A percentile compares a stretch with the other conserved stretches of the same genome.
Conservation (phyloP, 2,329 filamentous ascomycete species). For the Fusarium sp. region DNA sequence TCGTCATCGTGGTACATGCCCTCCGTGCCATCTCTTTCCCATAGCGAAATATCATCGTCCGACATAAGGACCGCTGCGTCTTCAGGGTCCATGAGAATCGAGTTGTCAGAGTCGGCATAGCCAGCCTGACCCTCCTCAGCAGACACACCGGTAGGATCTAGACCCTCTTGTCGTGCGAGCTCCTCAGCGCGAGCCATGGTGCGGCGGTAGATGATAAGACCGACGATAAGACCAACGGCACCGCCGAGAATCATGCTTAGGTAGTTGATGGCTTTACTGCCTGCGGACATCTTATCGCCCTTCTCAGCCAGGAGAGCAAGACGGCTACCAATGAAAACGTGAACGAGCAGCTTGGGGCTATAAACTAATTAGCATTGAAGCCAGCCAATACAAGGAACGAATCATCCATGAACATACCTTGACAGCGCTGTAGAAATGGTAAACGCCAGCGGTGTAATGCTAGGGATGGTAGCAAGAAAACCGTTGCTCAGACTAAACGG, state of each 20-base stretch:
- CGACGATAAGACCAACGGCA: constrained; percentile 78
- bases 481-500: constrained; percentile 95
- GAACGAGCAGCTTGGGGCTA: constrained; percentile 87
- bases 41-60: constrained; percentile 69
- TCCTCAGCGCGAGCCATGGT: constrained; percentile 72
- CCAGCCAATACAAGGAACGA: not conserved
- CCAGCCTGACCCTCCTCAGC: constrained; percentile 50
- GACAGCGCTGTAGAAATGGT: constrained; percentile 84
- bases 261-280: constrained; percentile 86
- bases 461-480: constrained; percentile 93
- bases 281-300: constrained; percentile 82
- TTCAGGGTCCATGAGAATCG: constrained; percentile 57
- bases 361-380: constrained; percentile 8
- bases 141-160: constrained; percentile 32
- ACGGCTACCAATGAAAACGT: constrained; percentile 90
- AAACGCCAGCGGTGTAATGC: constrained; percentile 80
- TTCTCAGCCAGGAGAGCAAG: constrained; percentile 85
- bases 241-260: constrained; percentile 79
- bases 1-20: constrained; percentile 50
- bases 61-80: constrained; percentile 66
- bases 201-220: constrained; percentile 84
- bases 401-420: constrained; percentile 53
- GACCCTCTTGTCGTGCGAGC: constrained; percentile 60
- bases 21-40: constrained; percentile 58
- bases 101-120: constrained; percentile 59